These are phyloP conservation scores for Aspergillus sp. DNA, from an alignment of 2,329 filamentous ascomycete genomes.

Conservation along the genomic window DNA sequence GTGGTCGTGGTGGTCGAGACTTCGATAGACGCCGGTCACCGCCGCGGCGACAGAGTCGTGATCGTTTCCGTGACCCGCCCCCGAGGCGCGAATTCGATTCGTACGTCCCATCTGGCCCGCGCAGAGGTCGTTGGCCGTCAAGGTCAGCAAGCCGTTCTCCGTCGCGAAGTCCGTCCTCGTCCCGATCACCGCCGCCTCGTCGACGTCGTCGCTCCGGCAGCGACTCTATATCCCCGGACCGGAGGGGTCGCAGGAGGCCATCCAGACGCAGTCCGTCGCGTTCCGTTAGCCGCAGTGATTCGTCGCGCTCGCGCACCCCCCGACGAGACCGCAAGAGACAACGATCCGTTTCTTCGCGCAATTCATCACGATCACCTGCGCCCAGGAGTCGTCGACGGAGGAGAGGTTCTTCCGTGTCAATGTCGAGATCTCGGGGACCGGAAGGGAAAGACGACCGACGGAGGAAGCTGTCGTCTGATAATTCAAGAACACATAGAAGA, in stretches of 20 bases:
- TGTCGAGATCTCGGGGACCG: constrained; percentile 23
- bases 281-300: constrained; percentile 42
- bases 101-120: constrained; percentile 45
- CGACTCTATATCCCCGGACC: constrained; percentile 35
- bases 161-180: constrained; percentile 25
- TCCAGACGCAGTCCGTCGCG: constrained; percentile 35
- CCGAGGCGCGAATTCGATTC: constrained; percentile 47
- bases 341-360: constrained; percentile 33
- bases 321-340: constrained; percentile 40
- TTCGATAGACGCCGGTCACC: constrained; percentile 47
- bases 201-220: constrained; percentile 26
- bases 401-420: constrained; percentile 28
- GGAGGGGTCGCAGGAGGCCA: constrained; percentile 27
- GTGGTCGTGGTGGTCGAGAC: constrained; percentile 30
- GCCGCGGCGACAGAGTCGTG: constrained; percentile 43
- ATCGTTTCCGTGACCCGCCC: constrained; percentile 38
- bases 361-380: constrained; percentile 28
- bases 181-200: constrained; percentile 24
- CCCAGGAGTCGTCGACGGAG: constrained; percentile 24
- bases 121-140: constrained; percentile 32
- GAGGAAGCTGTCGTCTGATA: constrained; percentile 39
- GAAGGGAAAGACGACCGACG: constrained; percentile 25
- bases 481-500: constrained; percentile 34
- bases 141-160: constrained; percentile 24
- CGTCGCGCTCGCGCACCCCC: constrained; percentile 48